Conservation (phyloP, 2,329 filamentous ascomycete species). For the Juglanconis oblonga region DNA sequence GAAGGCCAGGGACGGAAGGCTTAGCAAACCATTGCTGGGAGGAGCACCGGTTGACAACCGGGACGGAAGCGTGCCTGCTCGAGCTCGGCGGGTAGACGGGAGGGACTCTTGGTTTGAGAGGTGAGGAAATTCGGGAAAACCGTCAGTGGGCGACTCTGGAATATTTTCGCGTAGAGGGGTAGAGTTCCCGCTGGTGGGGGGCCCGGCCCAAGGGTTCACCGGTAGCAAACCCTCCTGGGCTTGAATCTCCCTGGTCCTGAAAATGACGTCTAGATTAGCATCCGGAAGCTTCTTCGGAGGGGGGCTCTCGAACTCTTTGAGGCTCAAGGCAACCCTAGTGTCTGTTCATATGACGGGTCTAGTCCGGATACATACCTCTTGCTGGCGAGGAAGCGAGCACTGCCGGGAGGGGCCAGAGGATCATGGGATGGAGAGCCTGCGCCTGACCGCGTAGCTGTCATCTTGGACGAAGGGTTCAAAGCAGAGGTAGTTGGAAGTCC, state of each 20-base stretch:
- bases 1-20: slow-evolving; percentile 57
- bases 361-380: slow-evolving; percentile 69
- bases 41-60: slow-evolving; percentile 77
- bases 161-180: slow-evolving; percentile 96
- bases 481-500: slow-evolving; percentile 56
- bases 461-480: slow-evolving; percentile 56
- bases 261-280: slow-evolving; percentile 18
- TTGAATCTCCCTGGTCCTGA: slow-evolving; percentile 93
- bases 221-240: slow-evolving; percentile 84
- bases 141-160: slow-evolving; percentile 92
- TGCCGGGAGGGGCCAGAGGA: slow-evolving; percentile 56
- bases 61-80: slow-evolving; percentile 94
- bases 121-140: slow-evolving; percentile 85
- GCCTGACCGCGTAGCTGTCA: slow-evolving; percentile 70
- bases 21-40: slow-evolving; percentile 56
- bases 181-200: slow-evolving; percentile 93
- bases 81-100: slow-evolving; percentile 72
- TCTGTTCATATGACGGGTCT: neutral
- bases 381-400: slow-evolving; percentile 69
- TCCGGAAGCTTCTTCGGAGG: neutral
- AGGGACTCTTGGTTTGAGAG: slow-evolving; percentile 64
- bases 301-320: too few species aligned
- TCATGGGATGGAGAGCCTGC: slow-evolving; percentile 97
- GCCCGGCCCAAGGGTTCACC: slow-evolving; percentile 84
- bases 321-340: neutral